phyloP scores from a whole-genome alignment of 2,329 filamentous ascomycete species.

The Fusarium miscanthi region DNA sequence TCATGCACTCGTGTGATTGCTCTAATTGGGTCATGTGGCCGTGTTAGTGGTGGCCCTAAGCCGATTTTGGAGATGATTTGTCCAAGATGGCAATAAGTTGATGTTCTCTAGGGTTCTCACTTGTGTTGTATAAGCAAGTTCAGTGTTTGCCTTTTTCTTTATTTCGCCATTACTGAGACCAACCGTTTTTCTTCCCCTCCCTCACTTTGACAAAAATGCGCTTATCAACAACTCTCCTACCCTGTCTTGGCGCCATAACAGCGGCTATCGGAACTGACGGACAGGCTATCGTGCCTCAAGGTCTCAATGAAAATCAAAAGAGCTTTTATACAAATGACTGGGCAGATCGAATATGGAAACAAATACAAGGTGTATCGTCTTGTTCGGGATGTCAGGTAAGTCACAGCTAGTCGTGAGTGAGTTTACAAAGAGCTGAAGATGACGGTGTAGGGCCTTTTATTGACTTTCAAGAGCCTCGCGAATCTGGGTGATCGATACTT shows the following conservation, averaged over 20 bases:
- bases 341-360: conserved; percentile 34
- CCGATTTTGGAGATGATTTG: conserved; percentile 9
- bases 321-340: conserved; percentile 19
- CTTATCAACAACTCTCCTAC: conserved; percentile 5
- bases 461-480: conserved; percentile 56
- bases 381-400: conserved; percentile 42
- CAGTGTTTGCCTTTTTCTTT: not conserved
- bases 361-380: conserved; percentile 28
- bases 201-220: conserved; percentile 10
- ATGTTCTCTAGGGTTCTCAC: conserved; percentile 12
- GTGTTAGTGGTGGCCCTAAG: conserved; percentile 16
- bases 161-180: not conserved
- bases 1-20: not conserved
- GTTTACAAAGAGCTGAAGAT: not conserved
- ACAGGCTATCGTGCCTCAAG: conserved; percentile 4
- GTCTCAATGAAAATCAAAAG: conserved; percentile 17
- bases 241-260: conserved; percentile 21
- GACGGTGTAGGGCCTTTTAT: conserved; percentile 47
- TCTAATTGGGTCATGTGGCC: conserved; percentile 34
- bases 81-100: not conserved
- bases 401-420: not conserved
- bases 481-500: conserved; percentile 56
- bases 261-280: conserved; percentile 13
- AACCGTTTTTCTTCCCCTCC: not conserved
- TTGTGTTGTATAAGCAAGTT: not conserved